Base-by-base conservation (phyloP, 2,329 filamentous ascomycete species). In the Tolypocladium cylindrosporum region DNA sequence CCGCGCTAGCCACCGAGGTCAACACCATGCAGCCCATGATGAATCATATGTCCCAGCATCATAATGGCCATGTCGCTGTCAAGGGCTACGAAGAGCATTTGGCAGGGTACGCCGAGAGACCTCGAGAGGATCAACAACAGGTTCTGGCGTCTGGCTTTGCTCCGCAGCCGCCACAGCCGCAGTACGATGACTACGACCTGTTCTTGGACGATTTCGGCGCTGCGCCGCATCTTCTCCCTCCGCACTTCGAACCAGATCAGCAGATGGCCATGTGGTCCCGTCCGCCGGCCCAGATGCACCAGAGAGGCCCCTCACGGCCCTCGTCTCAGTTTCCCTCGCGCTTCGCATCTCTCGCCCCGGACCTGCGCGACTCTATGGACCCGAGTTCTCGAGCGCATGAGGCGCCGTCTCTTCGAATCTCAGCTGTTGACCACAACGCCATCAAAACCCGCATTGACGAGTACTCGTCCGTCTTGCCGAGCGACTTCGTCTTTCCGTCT, bases 401-500 rank as follows among this genome's bases (percentile, higher is more conserved):
- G 19, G 60, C 70, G 62, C 59, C 74, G 64, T 65, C 68, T 63
- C 63, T 80, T 72, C 64, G 81, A 70, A 80, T 84, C 42, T 83
- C 80, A 21, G 76, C 75, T 11, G 74, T 73, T 58, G 82, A 84
- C 61, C 79, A 84, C 64, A 76, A 74, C 5, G 71, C 77, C 13
- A 83, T 86, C 57, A 80, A 81, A 65, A 81, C 76, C 57, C 77
- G 81, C n/a, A 69, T 87, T 0, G 78, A 83, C 24, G 82, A 86
- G 60, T 87, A 87, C 61, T 81, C 82, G 0, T 75, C 78, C 1
- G 79, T 86, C 5, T 69, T 87, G 27, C 82, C 85, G 0, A 75
- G 72, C 56, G 83, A 84, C 63, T 90, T 90, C 62, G 78, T 83
- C 3, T 81, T 90, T 55, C 87, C 87, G 1, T 89, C 86, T 5